A percentile compares a stretch with the other conserved stretches of the same genome.
These are phyloP conservation scores for Penicillium soppii DNA, from an alignment of 495 filamentous ascomycete genomes.

Conservation along the genomic window DNA sequence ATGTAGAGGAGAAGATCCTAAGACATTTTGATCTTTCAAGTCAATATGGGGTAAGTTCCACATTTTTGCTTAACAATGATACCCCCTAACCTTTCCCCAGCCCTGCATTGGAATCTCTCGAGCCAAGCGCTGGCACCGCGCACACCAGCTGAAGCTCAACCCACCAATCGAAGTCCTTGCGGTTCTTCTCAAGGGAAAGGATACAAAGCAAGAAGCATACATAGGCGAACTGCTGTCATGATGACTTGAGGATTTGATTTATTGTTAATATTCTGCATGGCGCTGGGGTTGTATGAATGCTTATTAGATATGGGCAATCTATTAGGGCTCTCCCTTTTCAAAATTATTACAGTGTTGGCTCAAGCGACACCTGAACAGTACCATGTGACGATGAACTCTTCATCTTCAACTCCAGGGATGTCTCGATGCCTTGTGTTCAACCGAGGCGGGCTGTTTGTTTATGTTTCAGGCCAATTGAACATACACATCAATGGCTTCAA, in stretches of 20 bases:
- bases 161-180: conserved; percentile 93
- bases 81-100: conserved; percentile 41
- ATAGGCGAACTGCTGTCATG: conserved; percentile 75
- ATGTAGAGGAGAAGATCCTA: conserved; percentile 77
- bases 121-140: conserved; percentile 83
- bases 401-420: not conserved
- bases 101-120: conserved; percentile 86
- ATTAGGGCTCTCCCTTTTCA: not conserved
- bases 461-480: not conserved
- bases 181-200: conserved; percentile 69
- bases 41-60: conserved; percentile 79
- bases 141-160: conserved; percentile 70
- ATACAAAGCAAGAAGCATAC: conserved; percentile 60
- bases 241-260: conserved; percentile 1
- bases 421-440: not conserved
- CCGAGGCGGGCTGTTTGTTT: not conserved
- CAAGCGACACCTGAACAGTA: too few relatives aligned
- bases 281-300: not conserved
- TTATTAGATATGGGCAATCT: not conserved
- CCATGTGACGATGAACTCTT: not conserved
- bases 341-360: not conserved
- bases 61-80: not conserved
- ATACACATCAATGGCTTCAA: not conserved
- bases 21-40: conserved; percentile 84
- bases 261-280: not conserved